phyloP scores from a whole-genome alignment of 2,329 filamentous ascomycete genomes.

The Ophiognomonia clavigignenti-juglandacearum region DNA sequence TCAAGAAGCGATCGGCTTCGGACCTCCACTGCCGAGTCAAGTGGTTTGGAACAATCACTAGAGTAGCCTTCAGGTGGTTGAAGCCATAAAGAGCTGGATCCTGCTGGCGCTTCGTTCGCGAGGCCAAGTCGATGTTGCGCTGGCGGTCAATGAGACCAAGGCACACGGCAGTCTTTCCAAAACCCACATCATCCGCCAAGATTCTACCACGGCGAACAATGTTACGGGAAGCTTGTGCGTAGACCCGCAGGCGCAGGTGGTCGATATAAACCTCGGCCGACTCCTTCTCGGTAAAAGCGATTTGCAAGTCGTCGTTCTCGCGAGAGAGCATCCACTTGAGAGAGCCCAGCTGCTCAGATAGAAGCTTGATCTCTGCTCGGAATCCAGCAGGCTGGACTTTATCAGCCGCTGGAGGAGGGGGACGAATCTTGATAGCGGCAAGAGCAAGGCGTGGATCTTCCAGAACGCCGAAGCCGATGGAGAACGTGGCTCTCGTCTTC shows the following conservation, averaged over 20 bases:
- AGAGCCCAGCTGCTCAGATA: slow-evolving; percentile 19
- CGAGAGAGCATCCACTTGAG: slow-evolving; percentile 23
- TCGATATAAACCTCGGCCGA: slow-evolving; percentile 29
- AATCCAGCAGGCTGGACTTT: slow-evolving; percentile 8
- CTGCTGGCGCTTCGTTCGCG: slow-evolving; percentile 15
- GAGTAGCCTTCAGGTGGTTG: slow-evolving; percentile 29
- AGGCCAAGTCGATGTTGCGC: slow-evolving; percentile 19
- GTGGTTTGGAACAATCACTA: slow-evolving; percentile 35
- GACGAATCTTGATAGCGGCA: neutral
- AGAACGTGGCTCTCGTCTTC: slow-evolving; percentile 1
- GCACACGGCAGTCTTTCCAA: slow-evolving; percentile 38
- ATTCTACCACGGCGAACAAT: slow-evolving; percentile 30
- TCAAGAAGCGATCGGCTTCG: slow-evolving; percentile 30
- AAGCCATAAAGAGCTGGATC: slow-evolving; percentile 16
- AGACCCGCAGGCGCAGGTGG: neutral
- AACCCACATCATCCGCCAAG: slow-evolving; percentile 39
- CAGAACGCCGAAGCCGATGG: slow-evolving; percentile 8
- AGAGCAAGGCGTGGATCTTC: slow-evolving; percentile 8
- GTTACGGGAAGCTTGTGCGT: slow-evolving; percentile 5
- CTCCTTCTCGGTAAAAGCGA: slow-evolving; percentile 27
- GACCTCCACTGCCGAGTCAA: slow-evolving; percentile 34
- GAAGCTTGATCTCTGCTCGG: slow-evolving; percentile 12
- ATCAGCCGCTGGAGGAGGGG: neutral
- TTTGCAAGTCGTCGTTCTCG: slow-evolving; percentile 13
- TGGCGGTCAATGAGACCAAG: slow-evolving; percentile 32